Conservation (phyloP, 345 rosid genomes). For the Bruguiera sexangula region DNA sequence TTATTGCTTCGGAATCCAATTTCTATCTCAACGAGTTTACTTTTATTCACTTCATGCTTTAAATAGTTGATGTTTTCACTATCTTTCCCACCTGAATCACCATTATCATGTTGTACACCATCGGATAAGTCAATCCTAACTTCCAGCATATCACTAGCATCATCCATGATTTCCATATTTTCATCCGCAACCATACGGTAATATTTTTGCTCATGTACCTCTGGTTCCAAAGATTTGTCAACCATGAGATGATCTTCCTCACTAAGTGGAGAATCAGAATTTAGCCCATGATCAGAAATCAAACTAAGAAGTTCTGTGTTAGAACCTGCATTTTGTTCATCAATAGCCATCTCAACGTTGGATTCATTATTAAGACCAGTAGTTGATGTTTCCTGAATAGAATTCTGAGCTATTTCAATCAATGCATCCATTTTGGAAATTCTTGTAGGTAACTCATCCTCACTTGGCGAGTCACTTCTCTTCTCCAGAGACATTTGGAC, state of each 20-base stretch:
- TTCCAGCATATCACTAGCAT: constrained; percentile 22
- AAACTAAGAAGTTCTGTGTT: constrained; percentile 31
- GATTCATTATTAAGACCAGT: constrained; percentile 28
- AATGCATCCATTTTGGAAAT: constrained; percentile 82
- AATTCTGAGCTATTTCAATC: constrained; percentile 79
- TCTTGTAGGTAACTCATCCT: constrained; percentile 38
- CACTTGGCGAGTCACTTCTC: constrained; percentile 29
- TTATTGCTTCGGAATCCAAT: constrained; percentile 20
- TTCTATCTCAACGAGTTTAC: constrained; percentile 23
- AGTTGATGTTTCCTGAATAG: constrained; percentile 48
- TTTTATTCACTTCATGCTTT: constrained; percentile 15
- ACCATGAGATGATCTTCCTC: constrained; percentile 31
- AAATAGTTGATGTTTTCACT: constrained; percentile 13
- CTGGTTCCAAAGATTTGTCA: constrained; percentile 26
- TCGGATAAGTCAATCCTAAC: constrained; percentile 28
- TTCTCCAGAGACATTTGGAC: constrained; percentile 28
- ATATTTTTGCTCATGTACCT: constrained; percentile 20
- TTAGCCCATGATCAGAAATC: constrained; percentile 33
- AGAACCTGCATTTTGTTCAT: constrained; percentile 27
- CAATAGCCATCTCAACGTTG: constrained; percentile 21
- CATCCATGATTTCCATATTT: constrained; percentile 27
- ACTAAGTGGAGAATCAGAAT: constrained; percentile 34
- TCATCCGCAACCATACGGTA: constrained; percentile 23
- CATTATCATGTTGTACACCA: constrained; percentile 20
- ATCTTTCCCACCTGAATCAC: constrained; percentile 5